phyloP scores from a whole-genome alignment of 176 grass and related monocot species.

The Bonia amplexicaulis region DNA sequence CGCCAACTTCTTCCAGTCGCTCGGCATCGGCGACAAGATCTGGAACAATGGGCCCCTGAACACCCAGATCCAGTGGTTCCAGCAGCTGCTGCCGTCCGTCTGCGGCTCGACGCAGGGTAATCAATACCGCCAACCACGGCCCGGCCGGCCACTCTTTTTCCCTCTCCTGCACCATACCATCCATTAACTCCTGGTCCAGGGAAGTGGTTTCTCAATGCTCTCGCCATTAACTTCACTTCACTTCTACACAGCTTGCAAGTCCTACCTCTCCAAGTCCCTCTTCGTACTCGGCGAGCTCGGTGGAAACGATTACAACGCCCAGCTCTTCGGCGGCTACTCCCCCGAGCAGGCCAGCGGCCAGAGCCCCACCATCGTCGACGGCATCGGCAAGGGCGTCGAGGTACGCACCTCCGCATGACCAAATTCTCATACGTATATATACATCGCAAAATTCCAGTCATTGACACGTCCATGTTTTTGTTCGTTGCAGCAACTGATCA shows the following conservation, averaged over 20 bases:
- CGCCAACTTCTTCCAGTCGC: slow-evolving; percentile 67
- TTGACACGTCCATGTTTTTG: background rate
- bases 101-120: slow-evolving; percentile 60
- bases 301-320: slow-evolving; percentile 92
- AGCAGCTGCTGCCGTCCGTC: slow-evolving; percentile 59
- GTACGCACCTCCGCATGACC: background rate
- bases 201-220: background rate
- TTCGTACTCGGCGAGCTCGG: slow-evolving; percentile 85
- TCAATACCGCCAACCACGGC: background rate
- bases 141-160: background rate
- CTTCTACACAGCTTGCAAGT: slow-evolving; percentile 48
- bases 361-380: slow-evolving; percentile 44
- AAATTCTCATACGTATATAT: background rate
- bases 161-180: background rate
- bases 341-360: slow-evolving; percentile 45
- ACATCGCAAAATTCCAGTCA: background rate
- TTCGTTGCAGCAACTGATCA: slow-evolving; percentile 39
- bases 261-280: slow-evolving; percentile 63
- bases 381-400: slow-evolving; percentile 60
- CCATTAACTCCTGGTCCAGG: slow-evolving; percentile 10
- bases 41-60: slow-evolving; percentile 83
- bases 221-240: background rate
- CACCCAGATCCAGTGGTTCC: slow-evolving; percentile 86
- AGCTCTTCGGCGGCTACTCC: slow-evolving; percentile 62
- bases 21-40: slow-evolving; percentile 75